Conservation (phyloP, 1,284 basidiomycete species). For the Tausonia pullulans region DNA sequence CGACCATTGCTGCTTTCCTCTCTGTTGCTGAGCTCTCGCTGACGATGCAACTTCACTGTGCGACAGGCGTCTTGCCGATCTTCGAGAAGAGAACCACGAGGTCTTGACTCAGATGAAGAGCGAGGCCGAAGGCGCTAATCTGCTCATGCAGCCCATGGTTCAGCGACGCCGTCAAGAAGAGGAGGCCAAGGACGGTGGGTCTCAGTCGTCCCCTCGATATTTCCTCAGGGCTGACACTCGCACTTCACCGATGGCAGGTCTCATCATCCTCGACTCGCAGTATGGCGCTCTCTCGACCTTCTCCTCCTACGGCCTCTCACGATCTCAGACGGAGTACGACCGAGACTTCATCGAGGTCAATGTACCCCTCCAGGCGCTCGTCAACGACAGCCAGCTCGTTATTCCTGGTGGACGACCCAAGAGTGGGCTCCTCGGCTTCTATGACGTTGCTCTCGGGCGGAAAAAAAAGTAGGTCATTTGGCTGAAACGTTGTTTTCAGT, state of each 20-base stretch:
- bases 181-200: constrained; percentile 36
- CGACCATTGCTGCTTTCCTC: constrained; percentile 23
- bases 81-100: constrained; percentile 50
- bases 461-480: constrained; percentile 22
- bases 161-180: constrained; percentile 35
- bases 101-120: constrained; percentile 46
- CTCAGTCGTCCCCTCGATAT: not conserved
- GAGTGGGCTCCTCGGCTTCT: constrained; percentile 31
- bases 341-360: constrained; percentile 56
- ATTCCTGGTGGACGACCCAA: constrained; percentile 59
- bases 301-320: constrained; percentile 17
- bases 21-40: not conserved
- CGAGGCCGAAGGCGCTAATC: constrained; percentile 47
- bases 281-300: constrained; percentile 44
- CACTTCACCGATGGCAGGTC: constrained; percentile 37
- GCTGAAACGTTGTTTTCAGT: not conserved
- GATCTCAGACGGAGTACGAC: constrained; percentile 22
- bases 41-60: not conserved
- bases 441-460: constrained; percentile 32
- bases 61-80: constrained; percentile 36
- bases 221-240: constrained; percentile 10
- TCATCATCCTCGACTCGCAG: constrained; percentile 58
- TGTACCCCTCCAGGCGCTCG: constrained; percentile 67
- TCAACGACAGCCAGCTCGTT: constrained; percentile 63
- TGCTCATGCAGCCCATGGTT: constrained; percentile 37